Evolutionary conservation across 495 filamentous ascomycete species (phyloP).

Genomic region (Eremomyces bilateralis): DNA sequence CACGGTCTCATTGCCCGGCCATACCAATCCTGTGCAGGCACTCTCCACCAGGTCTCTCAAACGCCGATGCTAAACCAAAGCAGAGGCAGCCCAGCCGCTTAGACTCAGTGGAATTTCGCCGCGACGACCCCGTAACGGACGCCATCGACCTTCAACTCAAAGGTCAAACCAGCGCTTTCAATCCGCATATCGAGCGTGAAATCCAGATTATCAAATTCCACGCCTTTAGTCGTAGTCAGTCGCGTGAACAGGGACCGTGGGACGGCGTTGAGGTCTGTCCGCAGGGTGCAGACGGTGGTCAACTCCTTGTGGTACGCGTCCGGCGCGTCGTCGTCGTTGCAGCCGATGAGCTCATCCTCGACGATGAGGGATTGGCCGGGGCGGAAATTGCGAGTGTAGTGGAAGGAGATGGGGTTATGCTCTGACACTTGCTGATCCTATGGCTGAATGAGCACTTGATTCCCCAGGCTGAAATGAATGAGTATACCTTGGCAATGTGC

Average conservation of each 20-base stretch:
- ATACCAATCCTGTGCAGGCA: too few relatives aligned
- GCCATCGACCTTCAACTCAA: conserved; percentile 53
- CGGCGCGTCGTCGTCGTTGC: conserved; percentile 40
- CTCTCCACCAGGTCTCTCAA: too few relatives aligned
- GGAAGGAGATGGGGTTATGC: conserved; percentile 42
- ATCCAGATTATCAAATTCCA: conserved; percentile 55
- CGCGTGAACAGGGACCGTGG: conserved; percentile 41
- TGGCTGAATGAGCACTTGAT: not conserved
- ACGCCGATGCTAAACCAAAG: too few relatives aligned
- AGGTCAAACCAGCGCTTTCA: conserved; percentile 45
- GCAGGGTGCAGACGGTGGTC: conserved; percentile 50
- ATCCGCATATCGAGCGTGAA: conserved; percentile 59
- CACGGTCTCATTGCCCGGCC: too few relatives aligned
- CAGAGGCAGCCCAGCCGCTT: too few relatives aligned
- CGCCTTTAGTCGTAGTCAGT: conserved; percentile 46
- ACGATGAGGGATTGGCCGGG: conserved; percentile 42
- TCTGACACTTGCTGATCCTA: conserved; percentile 52
- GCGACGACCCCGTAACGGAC: conserved; percentile 50
- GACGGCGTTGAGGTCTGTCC: conserved; percentile 49
- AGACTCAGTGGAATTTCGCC: conserved; percentile 38
- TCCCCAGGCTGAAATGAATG: not conserved
- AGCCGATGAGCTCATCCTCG: conserved; percentile 53
- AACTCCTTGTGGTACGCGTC: conserved; percentile 22
- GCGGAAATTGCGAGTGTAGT: conserved; percentile 60
- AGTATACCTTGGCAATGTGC: conserved; percentile 45